phyloP scores from a whole-genome alignment of 768 basidiomycete genomes.

The Lactarius sanguifluus region DNA sequence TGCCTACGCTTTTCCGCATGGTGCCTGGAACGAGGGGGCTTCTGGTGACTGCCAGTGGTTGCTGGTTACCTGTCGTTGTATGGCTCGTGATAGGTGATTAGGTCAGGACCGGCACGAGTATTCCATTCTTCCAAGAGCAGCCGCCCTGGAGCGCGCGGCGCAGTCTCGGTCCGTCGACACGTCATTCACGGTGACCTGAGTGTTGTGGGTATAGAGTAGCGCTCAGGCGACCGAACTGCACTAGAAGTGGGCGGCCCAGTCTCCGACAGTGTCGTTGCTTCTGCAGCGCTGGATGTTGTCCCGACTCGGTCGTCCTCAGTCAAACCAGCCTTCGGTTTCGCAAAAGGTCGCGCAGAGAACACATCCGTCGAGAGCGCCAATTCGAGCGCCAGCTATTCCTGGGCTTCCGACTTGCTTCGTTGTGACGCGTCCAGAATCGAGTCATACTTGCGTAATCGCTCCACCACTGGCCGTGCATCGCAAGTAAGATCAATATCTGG shows the following conservation, averaged over 20 bases:
- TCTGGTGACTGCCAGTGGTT: too few relatives aligned
- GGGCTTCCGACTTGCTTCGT: conserved; percentile 52
- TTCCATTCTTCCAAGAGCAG: conserved; percentile 71
- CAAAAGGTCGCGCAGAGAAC: conserved; percentile 49
- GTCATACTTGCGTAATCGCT: conserved; percentile 46
- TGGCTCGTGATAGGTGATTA: conserved; percentile 55
- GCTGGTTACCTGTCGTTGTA: conserved; percentile 41
- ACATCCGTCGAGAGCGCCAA: conserved; percentile 58
- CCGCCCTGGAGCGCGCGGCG: conserved; percentile 56
- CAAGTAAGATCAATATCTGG: conserved; percentile 40
- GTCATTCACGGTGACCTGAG: too few relatives aligned
- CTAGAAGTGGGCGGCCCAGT: conserved; percentile 54
- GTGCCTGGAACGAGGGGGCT: background rate
- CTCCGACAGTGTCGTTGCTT: conserved; percentile 49
- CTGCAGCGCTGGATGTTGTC: conserved; percentile 54
- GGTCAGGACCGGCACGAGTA: conserved; percentile 49
- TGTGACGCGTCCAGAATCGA: conserved; percentile 43
- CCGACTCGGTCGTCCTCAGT: conserved; percentile 44
- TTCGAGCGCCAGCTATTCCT: conserved; percentile 63
- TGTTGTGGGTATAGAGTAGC: conserved; percentile 40
- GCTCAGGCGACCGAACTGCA: conserved; percentile 61
- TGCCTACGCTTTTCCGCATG: background rate
- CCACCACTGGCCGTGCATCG: conserved; percentile 39
- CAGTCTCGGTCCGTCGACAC: background rate
- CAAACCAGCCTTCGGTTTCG: conserved; percentile 27